Evolutionary conservation across 1,139 yeast species (phyloP).

Genomic region (Taphrina confusa): DNA sequence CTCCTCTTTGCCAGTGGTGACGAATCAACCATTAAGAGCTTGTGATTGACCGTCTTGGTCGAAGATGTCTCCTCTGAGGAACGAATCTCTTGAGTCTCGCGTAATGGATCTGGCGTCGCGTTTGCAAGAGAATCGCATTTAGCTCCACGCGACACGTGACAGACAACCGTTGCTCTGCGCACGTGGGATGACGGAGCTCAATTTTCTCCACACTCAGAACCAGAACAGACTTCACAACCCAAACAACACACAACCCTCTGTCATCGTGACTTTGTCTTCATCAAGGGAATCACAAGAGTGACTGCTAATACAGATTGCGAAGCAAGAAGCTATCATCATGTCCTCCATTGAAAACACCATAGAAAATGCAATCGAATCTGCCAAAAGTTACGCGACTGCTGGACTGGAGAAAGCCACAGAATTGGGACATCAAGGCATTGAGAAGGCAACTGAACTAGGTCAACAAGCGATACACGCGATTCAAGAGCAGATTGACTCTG

Average conservation of each 20-base stretch:
- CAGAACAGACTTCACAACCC: no score
- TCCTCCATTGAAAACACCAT: background rate
- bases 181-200: no score
- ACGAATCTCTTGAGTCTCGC: background rate
- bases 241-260: no score
- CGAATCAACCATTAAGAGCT: background rate
- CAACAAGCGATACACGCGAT: slow-evolving; percentile 19
- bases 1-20: slow-evolving; percentile 9
- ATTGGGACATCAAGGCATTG: slow-evolving; percentile 4
- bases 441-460: slow-evolving; percentile 14
- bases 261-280: no score
- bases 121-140: background rate
- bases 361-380: slow-evolving; percentile 20
- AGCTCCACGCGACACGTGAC: slow-evolving; percentile 3
- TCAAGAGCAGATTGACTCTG: slow-evolving; percentile 17
- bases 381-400: slow-evolving; percentile 16
- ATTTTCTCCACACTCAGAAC: no score
- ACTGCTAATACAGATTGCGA: no score
- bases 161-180: no score
- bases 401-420: slow-evolving; percentile 11
- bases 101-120: background rate
- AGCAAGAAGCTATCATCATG: no score
- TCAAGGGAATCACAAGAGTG: no score
- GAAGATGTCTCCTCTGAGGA: no score
- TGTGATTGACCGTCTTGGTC: no score